Percentiles rank a stretch among this genome's conserved stretches.
These are phyloP conservation scores for Colletotrichum sp. DNA, from an alignment of 2,329 filamentous ascomycete species.

Conservation along the genomic window DNA sequence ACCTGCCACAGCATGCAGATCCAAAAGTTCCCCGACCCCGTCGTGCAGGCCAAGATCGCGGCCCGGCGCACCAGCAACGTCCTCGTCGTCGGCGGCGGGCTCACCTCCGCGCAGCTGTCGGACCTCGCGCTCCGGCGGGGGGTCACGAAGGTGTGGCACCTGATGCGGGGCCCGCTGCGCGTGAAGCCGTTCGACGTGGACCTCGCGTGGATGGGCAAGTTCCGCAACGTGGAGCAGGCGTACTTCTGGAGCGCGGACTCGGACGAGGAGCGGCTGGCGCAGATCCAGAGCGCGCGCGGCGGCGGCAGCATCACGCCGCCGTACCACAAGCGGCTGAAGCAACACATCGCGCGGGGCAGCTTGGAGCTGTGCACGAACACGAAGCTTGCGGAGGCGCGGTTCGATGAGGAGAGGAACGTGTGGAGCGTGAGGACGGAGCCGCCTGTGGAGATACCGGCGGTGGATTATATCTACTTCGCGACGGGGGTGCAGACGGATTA, in stretches of 20 bases:
- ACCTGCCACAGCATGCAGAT: conserved; percentile 71
- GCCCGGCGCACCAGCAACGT: conserved; percentile 61
- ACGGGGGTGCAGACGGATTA: conserved; percentile 75
- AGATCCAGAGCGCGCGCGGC: conserved; percentile 69
- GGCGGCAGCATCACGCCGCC: conserved; percentile 79
- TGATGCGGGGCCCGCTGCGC: conserved; percentile 65
- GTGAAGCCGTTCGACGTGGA: conserved; percentile 82
- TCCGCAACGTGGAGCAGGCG: conserved; percentile 78
- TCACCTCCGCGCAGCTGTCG: conserved; percentile 77
- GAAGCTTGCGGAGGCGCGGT: conserved; percentile 54
- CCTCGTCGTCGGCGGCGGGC: conserved; percentile 75
- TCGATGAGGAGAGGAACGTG: conserved; percentile 46
- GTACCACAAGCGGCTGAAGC: conserved; percentile 70
- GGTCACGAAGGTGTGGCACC: conserved; percentile 70
- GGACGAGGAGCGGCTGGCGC: conserved; percentile 70
- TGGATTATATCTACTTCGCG: conserved; percentile 77
- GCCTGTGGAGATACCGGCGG: conserved; percentile 56
- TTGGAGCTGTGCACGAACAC: conserved; percentile 65
- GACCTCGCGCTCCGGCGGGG: conserved; percentile 70
- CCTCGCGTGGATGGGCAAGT: conserved; percentile 82
- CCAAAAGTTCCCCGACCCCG: conserved; percentile 58
- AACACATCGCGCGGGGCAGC: conserved; percentile 56
- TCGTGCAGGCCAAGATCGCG: conserved; percentile 59
- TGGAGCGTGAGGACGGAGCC: conserved; percentile 59
- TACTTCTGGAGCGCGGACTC: conserved; percentile 79